A percentile compares a stretch with the other conserved stretches of the same genome.
phyloP scores from a whole-genome alignment of 805 yeast genomes.

The Wickerhamomyces silvicola region DNA sequence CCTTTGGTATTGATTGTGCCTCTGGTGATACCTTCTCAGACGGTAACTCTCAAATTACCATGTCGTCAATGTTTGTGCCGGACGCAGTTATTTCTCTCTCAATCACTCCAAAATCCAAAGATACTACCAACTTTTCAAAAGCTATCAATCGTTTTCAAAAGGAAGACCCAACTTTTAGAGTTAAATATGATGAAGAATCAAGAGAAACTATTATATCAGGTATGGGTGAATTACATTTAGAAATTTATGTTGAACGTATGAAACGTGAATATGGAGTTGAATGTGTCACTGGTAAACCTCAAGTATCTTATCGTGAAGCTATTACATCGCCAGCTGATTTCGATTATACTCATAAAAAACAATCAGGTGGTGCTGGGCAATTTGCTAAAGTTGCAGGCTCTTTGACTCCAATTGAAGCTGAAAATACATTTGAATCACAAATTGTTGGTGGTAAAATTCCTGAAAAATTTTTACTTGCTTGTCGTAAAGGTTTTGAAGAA shows the following conservation, averaged over 20 bases:
- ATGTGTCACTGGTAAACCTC: conserved; percentile 94
- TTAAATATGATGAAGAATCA: conserved; percentile 80
- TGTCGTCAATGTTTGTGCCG: conserved; percentile 98
- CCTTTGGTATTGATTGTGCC: conserved; percentile 97
- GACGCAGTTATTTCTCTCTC: conserved; percentile 96
- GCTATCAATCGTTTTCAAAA: conserved; percentile 97
- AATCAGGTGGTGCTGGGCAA: conserved; percentile 99
- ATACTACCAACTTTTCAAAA: conserved; percentile 84
- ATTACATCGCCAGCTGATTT: conserved; percentile 65
- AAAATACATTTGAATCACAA: conserved; percentile 74
- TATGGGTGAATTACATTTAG: conserved; percentile 97
- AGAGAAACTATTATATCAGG: conserved; percentile 95
- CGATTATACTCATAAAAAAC: conserved; percentile 95
- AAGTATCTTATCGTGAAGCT: conserved; percentile 96
- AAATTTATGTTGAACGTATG: conserved; percentile 97
- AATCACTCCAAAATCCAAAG: conserved; percentile 82
- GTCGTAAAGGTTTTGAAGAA: conserved; percentile 93
- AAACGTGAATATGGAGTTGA: conserved; percentile 95
- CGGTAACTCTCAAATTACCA: conserved; percentile 71
- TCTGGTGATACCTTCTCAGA: conserved; percentile 98
- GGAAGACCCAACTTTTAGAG: conserved; percentile 98
- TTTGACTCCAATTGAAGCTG: conserved; percentile 56
- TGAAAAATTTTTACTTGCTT: conserved; percentile 89
- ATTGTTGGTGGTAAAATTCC: conserved; percentile 97
- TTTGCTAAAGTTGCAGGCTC: conserved; percentile 93